Percentiles rank a stretch among this genome's conserved stretches.
Conservation (phyloP, 176 grass and related monocot genomes). For the Pharus latifolius region DNA sequence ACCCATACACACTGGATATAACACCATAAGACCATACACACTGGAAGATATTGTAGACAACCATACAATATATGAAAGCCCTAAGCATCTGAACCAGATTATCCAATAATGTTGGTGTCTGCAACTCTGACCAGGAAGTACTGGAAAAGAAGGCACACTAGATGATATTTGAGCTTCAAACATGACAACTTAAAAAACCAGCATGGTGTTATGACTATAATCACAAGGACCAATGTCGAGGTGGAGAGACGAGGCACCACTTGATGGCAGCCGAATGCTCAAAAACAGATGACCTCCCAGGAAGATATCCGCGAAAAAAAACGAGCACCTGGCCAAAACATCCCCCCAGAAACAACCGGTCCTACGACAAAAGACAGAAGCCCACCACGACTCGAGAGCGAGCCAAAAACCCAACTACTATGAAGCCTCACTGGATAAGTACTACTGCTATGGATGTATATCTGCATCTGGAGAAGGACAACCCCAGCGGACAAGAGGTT, state of each 20-base stretch:
- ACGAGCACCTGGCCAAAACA: constrained; percentile 39
- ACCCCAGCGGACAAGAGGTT: too few relatives aligned
- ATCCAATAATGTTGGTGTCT: constrained; percentile 15
- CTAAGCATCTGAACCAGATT: background rate
- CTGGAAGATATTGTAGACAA: constrained; percentile 7
- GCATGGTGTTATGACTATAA: constrained; percentile 32
- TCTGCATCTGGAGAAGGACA: constrained; percentile 44
- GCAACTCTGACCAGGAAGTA: constrained; percentile 21
- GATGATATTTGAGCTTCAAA: constrained; percentile 36
- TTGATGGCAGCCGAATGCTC: constrained; percentile 38
- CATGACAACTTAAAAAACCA: constrained; percentile 39
- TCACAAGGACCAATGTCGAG: constrained; percentile 42
- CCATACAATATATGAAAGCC: constrained; percentile 7
- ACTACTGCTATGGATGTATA: constrained; percentile 25
- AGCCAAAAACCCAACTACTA: constrained; percentile 42
- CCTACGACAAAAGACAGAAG: constrained; percentile 46
- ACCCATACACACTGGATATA: constrained; percentile 9
- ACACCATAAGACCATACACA: constrained; percentile 8
- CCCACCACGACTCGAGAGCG: constrained; percentile 27
- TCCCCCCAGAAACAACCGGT: constrained; percentile 31
- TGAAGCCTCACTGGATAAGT: constrained; percentile 5
- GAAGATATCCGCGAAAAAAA: constrained; percentile 56
- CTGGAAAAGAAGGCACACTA: constrained; percentile 29
- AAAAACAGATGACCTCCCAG: constrained; percentile 38
- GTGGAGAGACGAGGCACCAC: constrained; percentile 34